Evolutionary conservation across 805 yeast species (phyloP).

Genomic region (Yamadazyma phyllophila): DNA sequence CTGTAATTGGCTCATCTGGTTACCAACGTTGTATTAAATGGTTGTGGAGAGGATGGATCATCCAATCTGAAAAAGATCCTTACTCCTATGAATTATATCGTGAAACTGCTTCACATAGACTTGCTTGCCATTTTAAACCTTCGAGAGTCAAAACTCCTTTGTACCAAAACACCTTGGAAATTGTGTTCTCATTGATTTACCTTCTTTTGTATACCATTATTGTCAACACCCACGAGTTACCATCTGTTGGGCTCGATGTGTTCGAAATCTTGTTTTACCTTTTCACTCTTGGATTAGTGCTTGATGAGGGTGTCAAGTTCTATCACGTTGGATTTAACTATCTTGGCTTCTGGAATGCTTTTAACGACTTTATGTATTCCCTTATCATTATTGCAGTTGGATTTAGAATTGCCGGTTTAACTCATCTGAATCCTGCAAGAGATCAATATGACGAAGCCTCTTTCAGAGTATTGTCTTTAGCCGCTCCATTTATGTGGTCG

Average conservation of each 20-base stretch:
- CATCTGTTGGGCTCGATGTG: constrained; percentile 29
- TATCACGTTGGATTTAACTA: constrained; percentile 75
- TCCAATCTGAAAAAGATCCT: constrained; percentile 70
- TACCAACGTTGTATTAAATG: constrained; percentile 84
- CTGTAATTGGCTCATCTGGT: constrained; percentile 75
- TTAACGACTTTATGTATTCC: constrained; percentile 68
- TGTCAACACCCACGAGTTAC: constrained; percentile 55
- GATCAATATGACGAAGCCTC: constrained; percentile 53
- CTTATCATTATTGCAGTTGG: constrained; percentile 52
- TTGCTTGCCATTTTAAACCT: constrained; percentile 70
- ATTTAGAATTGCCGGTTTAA: constrained; percentile 49
- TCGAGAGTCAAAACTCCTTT: constrained; percentile 81
- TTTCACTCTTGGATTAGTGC: constrained; percentile 62
- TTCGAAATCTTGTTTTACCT: constrained; percentile 59
- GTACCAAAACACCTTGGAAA: constrained; percentile 75
- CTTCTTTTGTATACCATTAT: constrained; percentile 60
- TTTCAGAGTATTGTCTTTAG: constrained; percentile 70
- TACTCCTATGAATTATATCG: constrained; percentile 63
- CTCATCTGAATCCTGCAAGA: constrained; percentile 19
- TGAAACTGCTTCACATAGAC: constrained; percentile 52
- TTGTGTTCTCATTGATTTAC: constrained; percentile 62
- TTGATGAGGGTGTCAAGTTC: constrained; percentile 68
- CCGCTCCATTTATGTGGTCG: constrained; percentile 86
- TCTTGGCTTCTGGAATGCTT: constrained; percentile 74
- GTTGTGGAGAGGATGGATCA: constrained; percentile 93